These are phyloP conservation scores for Penicillium vulpinum DNA, from an alignment of 2,329 filamentous ascomycete genomes.

Conservation along the genomic window DNA sequence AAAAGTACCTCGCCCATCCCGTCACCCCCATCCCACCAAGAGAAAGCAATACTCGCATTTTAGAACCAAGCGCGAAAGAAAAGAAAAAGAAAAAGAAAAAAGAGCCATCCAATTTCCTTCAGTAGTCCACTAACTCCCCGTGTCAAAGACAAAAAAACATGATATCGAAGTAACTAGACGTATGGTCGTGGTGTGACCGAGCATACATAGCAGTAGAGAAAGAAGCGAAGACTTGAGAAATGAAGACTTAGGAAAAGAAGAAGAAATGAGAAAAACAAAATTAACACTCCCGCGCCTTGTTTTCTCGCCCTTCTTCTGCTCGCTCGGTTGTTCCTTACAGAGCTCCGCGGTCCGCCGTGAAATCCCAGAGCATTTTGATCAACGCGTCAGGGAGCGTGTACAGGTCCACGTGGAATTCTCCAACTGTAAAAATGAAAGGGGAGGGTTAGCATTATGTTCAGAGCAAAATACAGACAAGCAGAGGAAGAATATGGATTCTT, in stretches of 20 bases:
- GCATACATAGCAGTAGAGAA: constrained; percentile 1
- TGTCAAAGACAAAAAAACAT: constrained; percentile 13
- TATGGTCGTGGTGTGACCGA: constrained; percentile 3
- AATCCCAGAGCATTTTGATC: constrained; percentile 95
- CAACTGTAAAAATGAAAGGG: constrained; percentile 59
- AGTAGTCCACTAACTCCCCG: constrained; percentile 22
- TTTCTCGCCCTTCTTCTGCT: not conserved
- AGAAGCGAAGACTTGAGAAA: constrained; percentile 6
- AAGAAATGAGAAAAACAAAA: constrained; percentile 2
- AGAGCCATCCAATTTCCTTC: constrained; percentile 19
- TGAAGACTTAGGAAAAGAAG: constrained; percentile 4
- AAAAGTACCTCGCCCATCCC: not conserved
- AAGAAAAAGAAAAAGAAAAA: constrained; percentile 12
- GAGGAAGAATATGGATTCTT: not conserved
- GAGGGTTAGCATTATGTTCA: constrained; percentile 18
- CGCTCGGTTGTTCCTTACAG: constrained; percentile 23
- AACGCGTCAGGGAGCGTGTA: constrained; percentile 92
- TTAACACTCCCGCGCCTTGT: constrained; percentile 1
- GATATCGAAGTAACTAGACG: constrained; percentile 6
- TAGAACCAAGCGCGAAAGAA: not conserved
- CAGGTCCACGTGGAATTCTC: constrained; percentile 96
- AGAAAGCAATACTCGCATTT: not conserved
- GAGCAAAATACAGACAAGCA: not conserved
- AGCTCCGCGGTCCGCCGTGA: constrained; percentile 55
- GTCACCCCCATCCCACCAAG: not conserved